Percentiles rank a stretch among this genome's conserved stretches.
These are phyloP conservation scores for Fusarium chlamydosporum DNA, from an alignment of 2,329 filamentous ascomycete genomes.

Conservation along the genomic window DNA sequence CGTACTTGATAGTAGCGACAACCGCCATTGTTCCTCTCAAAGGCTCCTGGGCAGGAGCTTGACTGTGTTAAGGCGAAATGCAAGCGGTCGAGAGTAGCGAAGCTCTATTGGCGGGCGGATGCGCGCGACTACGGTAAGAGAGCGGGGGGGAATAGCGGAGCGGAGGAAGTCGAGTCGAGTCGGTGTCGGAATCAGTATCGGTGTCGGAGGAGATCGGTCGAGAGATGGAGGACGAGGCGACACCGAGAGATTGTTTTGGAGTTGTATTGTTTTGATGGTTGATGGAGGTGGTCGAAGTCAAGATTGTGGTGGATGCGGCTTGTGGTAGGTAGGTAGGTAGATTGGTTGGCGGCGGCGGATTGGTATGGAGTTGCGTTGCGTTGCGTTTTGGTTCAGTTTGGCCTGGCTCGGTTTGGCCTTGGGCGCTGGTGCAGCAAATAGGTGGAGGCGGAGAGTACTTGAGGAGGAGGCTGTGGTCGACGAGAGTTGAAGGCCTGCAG, in stretches of 20 bases:
- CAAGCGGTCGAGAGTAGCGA: constrained; percentile 45
- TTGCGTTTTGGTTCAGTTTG: constrained; percentile 24
- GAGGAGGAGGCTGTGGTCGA: constrained; percentile 33
- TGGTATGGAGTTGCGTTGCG: constrained; percentile 43
- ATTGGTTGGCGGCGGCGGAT: constrained; percentile 31
- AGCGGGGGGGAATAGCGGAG: constrained; percentile 36
- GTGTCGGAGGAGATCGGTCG: constrained; percentile 11
- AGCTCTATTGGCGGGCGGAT: constrained; percentile 46
- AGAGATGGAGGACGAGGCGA: constrained; percentile 18
- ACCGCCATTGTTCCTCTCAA: constrained; percentile 66
- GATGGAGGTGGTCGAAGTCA: constrained; percentile 37
- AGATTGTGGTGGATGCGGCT: constrained; percentile 42
- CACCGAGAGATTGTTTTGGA: constrained; percentile 10
- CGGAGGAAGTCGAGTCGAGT: constrained; percentile 34
- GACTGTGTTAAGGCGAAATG: constrained; percentile 43
- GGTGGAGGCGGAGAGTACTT: constrained; percentile 34
- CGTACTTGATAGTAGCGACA: constrained; percentile 76
- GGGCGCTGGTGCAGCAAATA: constrained; percentile 37
- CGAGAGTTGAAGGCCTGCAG: constrained; percentile 30
- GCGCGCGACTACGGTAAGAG: constrained; percentile 44
- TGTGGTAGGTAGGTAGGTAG: constrained; percentile 35
- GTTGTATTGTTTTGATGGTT: constrained; percentile 31
- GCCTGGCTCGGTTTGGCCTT: constrained; percentile 20
- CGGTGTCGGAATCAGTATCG: constrained; percentile 13
- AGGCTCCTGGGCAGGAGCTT: constrained; percentile 58